phyloP scores from a whole-genome alignment of 306 rosid genomes.

The Acacia melanoxylon region DNA sequence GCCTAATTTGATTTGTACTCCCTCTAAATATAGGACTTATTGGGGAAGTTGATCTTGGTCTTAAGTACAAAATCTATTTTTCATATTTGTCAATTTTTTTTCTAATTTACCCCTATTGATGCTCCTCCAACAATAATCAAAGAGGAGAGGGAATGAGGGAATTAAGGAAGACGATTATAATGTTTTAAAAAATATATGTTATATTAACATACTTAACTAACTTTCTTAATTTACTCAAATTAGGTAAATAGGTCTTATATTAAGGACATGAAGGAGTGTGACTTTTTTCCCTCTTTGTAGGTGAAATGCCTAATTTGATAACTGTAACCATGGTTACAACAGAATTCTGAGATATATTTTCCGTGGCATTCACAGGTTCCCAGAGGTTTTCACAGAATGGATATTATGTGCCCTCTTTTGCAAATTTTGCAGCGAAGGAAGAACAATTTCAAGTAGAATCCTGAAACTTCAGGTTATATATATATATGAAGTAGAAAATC shows the following conservation, averaged over 20 bases:
- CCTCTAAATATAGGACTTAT: too few species aligned
- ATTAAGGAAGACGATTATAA: too few species aligned
- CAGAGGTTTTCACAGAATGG: slow-evolving; percentile 87
- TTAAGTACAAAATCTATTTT: too few species aligned
- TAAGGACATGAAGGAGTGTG: not conserved
- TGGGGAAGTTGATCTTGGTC: too few species aligned
- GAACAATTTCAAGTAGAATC: slow-evolving; percentile 38
- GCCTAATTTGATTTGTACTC: not conserved
- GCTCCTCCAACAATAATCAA: too few species aligned
- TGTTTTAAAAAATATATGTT: too few species aligned
- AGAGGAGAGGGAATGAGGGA: too few species aligned
- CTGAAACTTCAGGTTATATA: slow-evolving; percentile 13
- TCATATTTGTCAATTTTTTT: too few species aligned
- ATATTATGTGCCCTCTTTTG: slow-evolving; percentile 76
- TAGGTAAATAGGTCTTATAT: too few species aligned
- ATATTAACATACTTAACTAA: too few species aligned
- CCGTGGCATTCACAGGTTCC: slow-evolving; percentile 55
- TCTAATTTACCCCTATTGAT: too few species aligned
- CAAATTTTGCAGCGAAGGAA: slow-evolving; percentile 76
- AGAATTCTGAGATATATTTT: not conserved
- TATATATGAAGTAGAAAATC: not conserved
- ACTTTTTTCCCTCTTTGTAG: not conserved
- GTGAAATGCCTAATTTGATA: slow-evolving; percentile 4
- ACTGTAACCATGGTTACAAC: not conserved
- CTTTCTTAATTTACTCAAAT: too few species aligned